phyloP scores from a whole-genome alignment of 2,329 filamentous ascomycete genomes.

The Calonectria pseudoreteaudii region DNA sequence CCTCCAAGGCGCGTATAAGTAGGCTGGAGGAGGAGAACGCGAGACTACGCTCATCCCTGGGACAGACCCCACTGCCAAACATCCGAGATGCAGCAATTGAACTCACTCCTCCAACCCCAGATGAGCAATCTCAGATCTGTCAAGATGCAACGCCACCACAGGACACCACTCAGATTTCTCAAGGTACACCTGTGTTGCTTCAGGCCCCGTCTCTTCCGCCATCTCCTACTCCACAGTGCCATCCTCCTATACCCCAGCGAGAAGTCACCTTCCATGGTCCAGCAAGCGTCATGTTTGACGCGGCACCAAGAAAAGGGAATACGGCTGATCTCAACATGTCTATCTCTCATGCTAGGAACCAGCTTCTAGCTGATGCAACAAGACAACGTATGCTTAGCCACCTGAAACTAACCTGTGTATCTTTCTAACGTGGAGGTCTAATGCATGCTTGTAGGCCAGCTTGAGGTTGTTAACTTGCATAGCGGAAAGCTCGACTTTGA shows the following conservation, averaged over 20 bases:
- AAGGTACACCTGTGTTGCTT: neutral
- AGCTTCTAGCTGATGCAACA: conserved; percentile 31
- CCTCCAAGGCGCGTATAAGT: conserved; percentile 44
- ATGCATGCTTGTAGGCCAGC: conserved; percentile 50
- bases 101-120: neutral
- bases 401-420: neutral
- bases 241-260: neutral
- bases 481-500: conserved; percentile 65
- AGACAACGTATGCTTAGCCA: conserved; percentile 40
- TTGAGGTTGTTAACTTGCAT: conserved; percentile 60
- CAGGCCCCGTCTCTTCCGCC: neutral
- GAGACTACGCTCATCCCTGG: conserved; percentile 45
- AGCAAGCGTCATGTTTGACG: conserved; percentile 33
- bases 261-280: conserved; percentile 41
- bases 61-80: neutral
- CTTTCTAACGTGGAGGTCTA: neutral
- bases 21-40: conserved; percentile 53
- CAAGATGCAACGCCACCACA: neutral
- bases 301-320: neutral
- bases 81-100: neutral
- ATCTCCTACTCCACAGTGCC: neutral
- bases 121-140: neutral
- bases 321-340: neutral
- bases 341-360: conserved; percentile 8
- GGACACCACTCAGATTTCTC: neutral